Percentiles rank a stretch among this genome's conserved stretches.
phyloP scores from a whole-genome alignment of 2,329 filamentous ascomycete genomes.

The Calonectria pseudoturangicola region DNA sequence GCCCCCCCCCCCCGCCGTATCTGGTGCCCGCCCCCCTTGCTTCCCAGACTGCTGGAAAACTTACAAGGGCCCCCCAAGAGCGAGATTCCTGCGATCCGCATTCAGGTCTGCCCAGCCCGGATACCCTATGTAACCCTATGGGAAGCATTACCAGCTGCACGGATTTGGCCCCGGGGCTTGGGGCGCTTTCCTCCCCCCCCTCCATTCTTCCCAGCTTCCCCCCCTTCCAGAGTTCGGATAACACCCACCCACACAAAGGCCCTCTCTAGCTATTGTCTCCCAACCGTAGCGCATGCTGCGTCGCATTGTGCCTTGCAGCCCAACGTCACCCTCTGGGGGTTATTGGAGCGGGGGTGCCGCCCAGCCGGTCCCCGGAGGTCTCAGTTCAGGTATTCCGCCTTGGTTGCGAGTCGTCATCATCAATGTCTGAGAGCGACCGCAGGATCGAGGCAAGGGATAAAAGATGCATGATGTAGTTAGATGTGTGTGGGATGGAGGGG shows the following conservation, averaged over 20 bases:
- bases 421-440: slow-evolving; percentile 25
- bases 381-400: not conserved
- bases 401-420: slow-evolving; percentile 16
- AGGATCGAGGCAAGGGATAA: slow-evolving; percentile 31
- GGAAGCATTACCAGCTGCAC: slow-evolving; percentile 31
- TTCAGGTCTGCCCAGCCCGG: slow-evolving; percentile 27
- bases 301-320: slow-evolving; percentile 37
- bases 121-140: slow-evolving; percentile 35
- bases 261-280: slow-evolving; percentile 4
- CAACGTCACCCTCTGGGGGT: slow-evolving; percentile 20
- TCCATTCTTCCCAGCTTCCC: not conserved
- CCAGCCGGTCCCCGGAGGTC: slow-evolving; percentile 14
- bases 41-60: slow-evolving; percentile 18
- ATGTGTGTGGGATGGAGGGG: slow-evolving; percentile 3
- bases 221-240: not conserved
- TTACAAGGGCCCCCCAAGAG: slow-evolving; percentile 17
- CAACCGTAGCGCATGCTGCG: not conserved
- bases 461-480: slow-evolving; percentile 7
- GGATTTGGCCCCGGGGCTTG: slow-evolving; percentile 22
- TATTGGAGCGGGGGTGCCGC: slow-evolving; percentile 14
- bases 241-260: slow-evolving; percentile 15
- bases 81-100: slow-evolving; percentile 16
- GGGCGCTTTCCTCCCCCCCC: not conserved
- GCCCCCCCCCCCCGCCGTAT: slow-evolving; percentile 8
- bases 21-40: not conserved